Evolutionary conservation across 2,329 filamentous ascomycete species (phyloP), one percentile per base, ranked within the genome.

Genomic region (Fusarium xylarioides): DNA sequence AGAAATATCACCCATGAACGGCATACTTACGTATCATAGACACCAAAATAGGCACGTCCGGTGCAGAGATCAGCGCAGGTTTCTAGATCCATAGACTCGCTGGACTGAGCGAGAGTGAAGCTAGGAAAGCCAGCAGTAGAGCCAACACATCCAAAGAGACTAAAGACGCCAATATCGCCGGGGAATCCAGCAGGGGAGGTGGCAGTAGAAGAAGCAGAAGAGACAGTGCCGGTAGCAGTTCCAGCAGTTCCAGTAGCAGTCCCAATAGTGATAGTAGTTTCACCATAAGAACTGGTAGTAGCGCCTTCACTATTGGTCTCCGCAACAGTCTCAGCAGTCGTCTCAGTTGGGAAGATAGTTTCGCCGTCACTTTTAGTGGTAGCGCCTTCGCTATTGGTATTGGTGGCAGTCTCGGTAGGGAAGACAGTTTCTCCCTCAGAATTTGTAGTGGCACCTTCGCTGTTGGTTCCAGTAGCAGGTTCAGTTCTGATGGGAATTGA

Each of bases 1-100:
- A 14, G 5, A 7, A 3, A 15, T 10, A 21, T 15, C 12, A 15
- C 1, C 38, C 19, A 4, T 18, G 4, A 26, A 26, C 7, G 2
- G 1, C 5, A n/a, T 15, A 44, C 43, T 44, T 26, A 44, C 43
- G 43, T 19, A 26, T 44, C 23, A 12, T 26, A 44, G 4, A 26
- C 23, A 16, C 43, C 43, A 44, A 44, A 44, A 23, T 44, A 44
- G 4, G 5, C 5, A 8, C 11, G 23, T 12, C 43, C 43, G 4
- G 23, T 3, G 11, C 43, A 44, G 23, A 26, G 16, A 26, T 8
- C 16, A 14, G 43, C 43, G 16, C 43, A 44, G 11, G 5, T 44
- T 18, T 44, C 43, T 2, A 44, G 11, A 5, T 26, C 23, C 43
- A 44, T 44, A 40, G 21, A 40, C 16, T 26, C 23, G 43, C n/a